Conservation (phyloP, 2,329 filamentous ascomycete species). For the Cladophialophora carrionii region DNA sequence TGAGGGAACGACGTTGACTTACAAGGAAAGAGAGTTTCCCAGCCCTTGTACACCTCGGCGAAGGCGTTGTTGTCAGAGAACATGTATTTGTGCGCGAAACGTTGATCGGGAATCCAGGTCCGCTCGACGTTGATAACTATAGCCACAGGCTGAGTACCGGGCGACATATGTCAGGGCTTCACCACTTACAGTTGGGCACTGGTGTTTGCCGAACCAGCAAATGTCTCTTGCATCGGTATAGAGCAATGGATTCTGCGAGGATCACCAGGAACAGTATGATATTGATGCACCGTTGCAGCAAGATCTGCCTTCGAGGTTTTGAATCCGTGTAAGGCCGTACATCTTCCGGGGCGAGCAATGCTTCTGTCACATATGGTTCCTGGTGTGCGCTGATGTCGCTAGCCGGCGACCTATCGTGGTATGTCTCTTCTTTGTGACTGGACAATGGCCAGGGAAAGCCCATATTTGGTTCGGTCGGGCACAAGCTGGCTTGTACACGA, state of each 20-base stretch:
- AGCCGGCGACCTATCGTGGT: not conserved
- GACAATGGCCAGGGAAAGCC: not conserved
- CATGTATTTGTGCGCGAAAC: constrained; percentile 12
- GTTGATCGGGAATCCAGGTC: constrained; percentile 9
- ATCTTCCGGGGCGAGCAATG: not conserved
- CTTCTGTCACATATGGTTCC: not conserved
- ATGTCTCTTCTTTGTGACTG: not conserved
- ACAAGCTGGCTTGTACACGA: not conserved
- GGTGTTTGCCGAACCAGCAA: constrained; percentile 11
- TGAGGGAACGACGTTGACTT: not conserved
- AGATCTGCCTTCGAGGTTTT: constrained; percentile 5
- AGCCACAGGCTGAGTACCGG: not conserved
- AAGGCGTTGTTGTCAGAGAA: constrained; percentile 7
- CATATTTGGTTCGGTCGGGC: not conserved
- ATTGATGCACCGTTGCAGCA: constrained; percentile 1
- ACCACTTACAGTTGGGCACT: constrained; percentile 2
- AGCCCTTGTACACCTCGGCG: constrained; percentile 5
- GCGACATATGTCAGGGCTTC: not conserved
- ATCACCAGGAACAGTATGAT: constrained; percentile 1
- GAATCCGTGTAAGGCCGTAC: not conserved
- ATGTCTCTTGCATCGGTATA: constrained; percentile 9
- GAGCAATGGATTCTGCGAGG: constrained; percentile 1
- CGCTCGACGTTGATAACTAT: constrained; percentile 8
- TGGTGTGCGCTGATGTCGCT: constrained; percentile 5
- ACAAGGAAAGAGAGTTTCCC: constrained; percentile 6